These are phyloP conservation scores for Camellia lanceoleosa DNA, from an alignment of 148 eudicot species.

Conservation along the genomic window DNA sequence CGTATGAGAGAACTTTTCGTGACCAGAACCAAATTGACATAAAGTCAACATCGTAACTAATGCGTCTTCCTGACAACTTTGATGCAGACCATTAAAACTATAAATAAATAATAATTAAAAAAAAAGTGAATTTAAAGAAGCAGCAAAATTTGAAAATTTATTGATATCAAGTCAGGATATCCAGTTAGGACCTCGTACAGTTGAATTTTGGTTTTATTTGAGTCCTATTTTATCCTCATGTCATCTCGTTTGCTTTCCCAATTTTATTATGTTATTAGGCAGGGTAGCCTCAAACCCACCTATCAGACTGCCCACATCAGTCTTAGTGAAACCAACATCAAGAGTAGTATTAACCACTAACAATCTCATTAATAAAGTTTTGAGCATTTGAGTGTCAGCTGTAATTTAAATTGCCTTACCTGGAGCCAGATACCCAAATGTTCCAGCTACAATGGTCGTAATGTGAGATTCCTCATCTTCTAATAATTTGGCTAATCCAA, in stretches of 20 bases:
- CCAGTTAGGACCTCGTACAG: background rate
- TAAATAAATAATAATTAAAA: background rate
- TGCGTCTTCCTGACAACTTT: background rate
- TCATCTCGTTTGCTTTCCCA: background rate
- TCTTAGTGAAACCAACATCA: background rate
- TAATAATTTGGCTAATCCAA: constrained; percentile 93
- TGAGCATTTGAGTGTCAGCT: background rate
- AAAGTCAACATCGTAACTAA: background rate
- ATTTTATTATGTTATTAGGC: background rate
- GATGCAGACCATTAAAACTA: background rate
- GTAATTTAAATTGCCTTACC: constrained; percentile 43
- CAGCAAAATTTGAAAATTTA: background rate
- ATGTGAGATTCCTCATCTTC: constrained; percentile 98
- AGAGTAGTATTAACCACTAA: background rate
- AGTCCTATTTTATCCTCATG: background rate
- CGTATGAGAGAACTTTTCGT: background rate
- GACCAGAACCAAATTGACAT: background rate
- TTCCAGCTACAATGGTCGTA: constrained; percentile 98
- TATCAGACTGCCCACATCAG: background rate
- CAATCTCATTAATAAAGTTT: background rate
- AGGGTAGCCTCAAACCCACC: background rate
- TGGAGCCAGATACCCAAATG: constrained; percentile 99
- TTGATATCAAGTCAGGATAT: background rate
- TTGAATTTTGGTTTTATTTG: background rate
- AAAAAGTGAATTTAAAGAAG: background rate